Conservation (phyloP, 208 protist genomes). For the Crithidia fasciculata region DNA sequence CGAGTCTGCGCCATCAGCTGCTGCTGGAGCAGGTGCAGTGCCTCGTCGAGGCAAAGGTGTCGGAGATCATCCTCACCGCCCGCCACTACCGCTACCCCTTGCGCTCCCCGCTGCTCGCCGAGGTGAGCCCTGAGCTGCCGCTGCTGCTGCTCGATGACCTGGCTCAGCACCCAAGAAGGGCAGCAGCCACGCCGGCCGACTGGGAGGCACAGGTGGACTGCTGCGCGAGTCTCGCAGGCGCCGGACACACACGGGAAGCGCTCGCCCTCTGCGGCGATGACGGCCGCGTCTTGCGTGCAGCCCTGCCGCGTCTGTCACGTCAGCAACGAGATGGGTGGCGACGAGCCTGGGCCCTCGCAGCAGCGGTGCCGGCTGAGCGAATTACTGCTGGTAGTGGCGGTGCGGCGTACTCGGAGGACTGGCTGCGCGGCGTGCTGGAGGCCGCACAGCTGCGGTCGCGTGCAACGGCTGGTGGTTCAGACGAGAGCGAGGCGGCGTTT, state of each 20-base stretch:
- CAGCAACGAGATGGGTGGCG: conserved; percentile 38
- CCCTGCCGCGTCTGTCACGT: conserved; percentile 22
- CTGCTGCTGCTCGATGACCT: conserved; percentile 56
- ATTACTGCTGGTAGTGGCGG: conserved; percentile 2
- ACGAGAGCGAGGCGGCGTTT: conserved; percentile 13
- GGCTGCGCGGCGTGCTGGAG: conserved; percentile 35
- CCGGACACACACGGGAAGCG: conserved; percentile 35
- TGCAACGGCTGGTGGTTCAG: background rate
- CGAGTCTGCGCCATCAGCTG: conserved; percentile 37
- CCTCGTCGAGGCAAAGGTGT: conserved; percentile 62
- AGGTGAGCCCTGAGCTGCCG: conserved; percentile 46
- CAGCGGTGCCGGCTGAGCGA: conserved; percentile 29
- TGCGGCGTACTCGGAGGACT: conserved; percentile 15
- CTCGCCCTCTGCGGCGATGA: conserved; percentile 37
- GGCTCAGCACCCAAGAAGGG: background rate
- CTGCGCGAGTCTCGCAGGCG: conserved; percentile 39
- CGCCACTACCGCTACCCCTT: conserved; percentile 62
- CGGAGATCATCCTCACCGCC: conserved; percentile 41
- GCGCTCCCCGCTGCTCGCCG: conserved; percentile 49
- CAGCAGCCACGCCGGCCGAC: background rate
- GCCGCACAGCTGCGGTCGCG: conserved; percentile 20
- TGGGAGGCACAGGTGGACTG: conserved; percentile 41
- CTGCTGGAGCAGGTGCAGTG: conserved; percentile 72
- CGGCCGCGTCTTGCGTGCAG: conserved; percentile 27
- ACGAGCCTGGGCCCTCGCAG: conserved; percentile 34